Evolutionary conservation across 106 monocot genomes (phyloP), one percentile per base, ranked within the genome.

Genomic region (Xerophyta viscosa): DNA sequence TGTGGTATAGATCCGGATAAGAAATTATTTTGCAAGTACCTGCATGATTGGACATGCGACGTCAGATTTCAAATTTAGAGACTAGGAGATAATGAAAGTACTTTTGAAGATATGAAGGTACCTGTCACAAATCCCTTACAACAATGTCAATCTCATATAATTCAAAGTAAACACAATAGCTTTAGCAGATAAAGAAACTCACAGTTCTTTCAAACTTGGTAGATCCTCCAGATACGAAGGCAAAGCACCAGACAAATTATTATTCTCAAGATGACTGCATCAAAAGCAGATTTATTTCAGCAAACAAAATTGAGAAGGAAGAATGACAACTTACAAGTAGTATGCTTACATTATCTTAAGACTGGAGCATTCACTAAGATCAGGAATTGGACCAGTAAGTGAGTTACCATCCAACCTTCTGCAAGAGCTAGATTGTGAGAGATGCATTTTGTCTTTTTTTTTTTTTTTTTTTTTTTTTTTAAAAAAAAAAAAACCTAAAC

Each of bases 191-290:
- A 6, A 33, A 33, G 33, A 52, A 66, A 84, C 94, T 84, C 76
- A 96, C 94, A 96, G 64, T 53, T 96, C 94, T 29, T 63, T 76
- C 30, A 96, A 62, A 63, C 53, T 88, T 54, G 74, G 84, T 46
- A 88, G 68, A 42, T 76, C 71, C 6, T 19, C 76, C 24, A 96
- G 57, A 41, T 77, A 75, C 48, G 78, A 61, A 62, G 94, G 94
- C 26, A 96, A 24, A 29, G 31, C 37, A 68, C 94, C 88, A 57
- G 58, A 72, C 60, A 96, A 58, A 17, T 67, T 43, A 61, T 96
- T 96, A 65, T 88, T 71, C 73, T 96, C 88, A 29, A 92, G 77
- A 77, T 92, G 86, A 62, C 92, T 92, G n/a, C n/a, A n/a, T n/a
- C n/a, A n/a, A n/a, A n/a, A n/a, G n/a, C n/a, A n/a, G n/a, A n/a